Evolutionary conservation across 495 filamentous ascomycete genomes (phyloP), one percentile per base, ranked within the genome.

Genomic region (Podospora didyma): DNA sequence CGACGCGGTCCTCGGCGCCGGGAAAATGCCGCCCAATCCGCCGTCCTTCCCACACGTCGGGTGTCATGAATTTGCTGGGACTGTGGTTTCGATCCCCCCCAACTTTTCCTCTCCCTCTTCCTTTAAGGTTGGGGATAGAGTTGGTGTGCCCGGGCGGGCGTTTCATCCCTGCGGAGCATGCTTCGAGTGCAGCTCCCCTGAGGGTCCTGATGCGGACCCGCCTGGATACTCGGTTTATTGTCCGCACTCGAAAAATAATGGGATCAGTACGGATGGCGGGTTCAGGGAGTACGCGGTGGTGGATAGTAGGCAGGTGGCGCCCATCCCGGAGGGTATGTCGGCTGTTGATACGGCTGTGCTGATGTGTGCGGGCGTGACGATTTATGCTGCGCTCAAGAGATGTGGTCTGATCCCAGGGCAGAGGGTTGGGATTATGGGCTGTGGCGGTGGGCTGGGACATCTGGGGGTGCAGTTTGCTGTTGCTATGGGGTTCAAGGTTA

Each of bases 351-450:
- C 78, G 0, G 79, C 79, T 1, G 73, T 75, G 12, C 54, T 84
- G 53, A 76, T 79, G 74, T 84, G 81, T 53, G 81, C 76, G 22
- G 81, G 81, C 26, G 69, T 75, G 0, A 85, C 82, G 0, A 76
- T 82, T 24, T 84, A 74, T 67, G 76, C 69, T 17, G 66, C 72
- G 2, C 54, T 82, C 26, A 66, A 68, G 6, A 67, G 73, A 48
- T 77, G 76, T 49, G 67, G 68, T n/a, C 57, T 79, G 10, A 61
- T 65, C 46, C 59, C 71, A 0, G 76, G 72, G 0, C 69, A 78
- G 34, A 62, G 73, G 7, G 77, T 83, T 5, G 81, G 70, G 7
- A 66, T 84, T 26, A 72, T 82, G 56, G 81, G 80, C 1, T 69
- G 81, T 26, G 65, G 65, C 19, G 81, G 81, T 14, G 81, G 80